Evolutionary conservation across 208 protist genomes (phyloP), one percentile per base, ranked within the genome.

Genomic region (Trypanosoma caninum): DNA sequence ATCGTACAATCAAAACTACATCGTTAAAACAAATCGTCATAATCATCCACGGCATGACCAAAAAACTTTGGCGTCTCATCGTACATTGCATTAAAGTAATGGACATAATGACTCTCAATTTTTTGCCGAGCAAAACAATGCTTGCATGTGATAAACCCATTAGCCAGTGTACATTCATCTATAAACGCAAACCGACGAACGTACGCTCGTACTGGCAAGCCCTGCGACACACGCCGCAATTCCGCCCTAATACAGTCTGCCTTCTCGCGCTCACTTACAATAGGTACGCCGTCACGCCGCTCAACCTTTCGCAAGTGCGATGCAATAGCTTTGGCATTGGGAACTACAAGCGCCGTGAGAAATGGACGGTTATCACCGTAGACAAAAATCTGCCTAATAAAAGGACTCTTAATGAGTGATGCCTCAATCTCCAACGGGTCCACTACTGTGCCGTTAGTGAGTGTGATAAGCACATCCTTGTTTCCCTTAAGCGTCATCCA

Each of bases 41-140:
- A 95, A 72, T 95, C 89, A 55, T 95, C 89, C 22, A 95, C 89
- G 16, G 89, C 89, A 59, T 85, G 89, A n/a, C 89, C 89, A 70
- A 85, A 95, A 50, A 95, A 95, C 69, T 93, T 93, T 20, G 89
- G 89, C 27, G 86, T 93, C 38, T 93, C 86, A 57, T 95, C 89
- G 58, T 93, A 95, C 34, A 95, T 46, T 0, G 86, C 86, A 22
- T 89, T 78, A 33, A 95, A 83, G 74, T 95, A 95, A 71, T 95
- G 83, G n/a, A 92, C 76, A 60, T 93, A 95, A 64, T 95, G 86
- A 10, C 59, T 75, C 60, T 89, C 84, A 30, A 95, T 90, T 69
- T 87, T 93, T 53, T 84, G 75, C 9, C 89, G 73, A 13, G 89
- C 83, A 69, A 88, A 95, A 34, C 86, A 82, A 70, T 89, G 82